Evolutionary conservation across 208 protist genomes (phyloP), one percentile per base, ranked within the genome.

Genomic region (Trypanosoma cruzi): DNA sequence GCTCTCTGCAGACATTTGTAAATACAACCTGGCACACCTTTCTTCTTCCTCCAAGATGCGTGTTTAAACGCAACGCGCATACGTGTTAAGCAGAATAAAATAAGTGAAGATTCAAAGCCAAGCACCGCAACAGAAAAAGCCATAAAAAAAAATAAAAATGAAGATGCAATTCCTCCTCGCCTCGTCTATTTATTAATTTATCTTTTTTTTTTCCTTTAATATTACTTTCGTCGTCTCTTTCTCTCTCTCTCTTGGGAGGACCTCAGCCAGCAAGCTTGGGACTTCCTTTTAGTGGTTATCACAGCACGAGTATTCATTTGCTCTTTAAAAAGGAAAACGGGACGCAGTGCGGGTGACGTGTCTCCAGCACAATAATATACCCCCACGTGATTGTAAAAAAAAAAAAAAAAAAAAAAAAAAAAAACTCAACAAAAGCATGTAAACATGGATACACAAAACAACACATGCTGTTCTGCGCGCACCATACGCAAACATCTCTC

Each of bases 1-100:
- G 24, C 48, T 57, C 40, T 94, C 85, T 11, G 71, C 88, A 42
- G 80, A 84, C 49, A 61, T 80, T 71, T 55, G 40, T 44, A 16
- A 16, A 44, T 13, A 44, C 40, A 44, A n/a, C 40, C 40, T 44
- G 40, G 18, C 4, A 16, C 40, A 4, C 40, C 36, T 44, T 44
- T 16, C 18, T 44, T 44, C 8, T 44, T 16, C 11, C 36, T 40
- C 36, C 36, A 4, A 4, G 10, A 1, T 44, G 18, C 8, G 40
- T 44, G 40, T 44, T 2, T 1, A 44, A 44, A 4, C 18, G 18
- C 40, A 44, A 44, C 3, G 40, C 1, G 40, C 8, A 14, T 44
- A n/a, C n/a, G 3, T 44, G 40, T 3, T 7, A 7, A 44, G 40
- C 40, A 44, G 4, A 44, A 16, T 7, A 7, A 14, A 44, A 44